phyloP scores from a whole-genome alignment of 2,329 filamentous ascomycete genomes.

The Fusarium sp. region DNA sequence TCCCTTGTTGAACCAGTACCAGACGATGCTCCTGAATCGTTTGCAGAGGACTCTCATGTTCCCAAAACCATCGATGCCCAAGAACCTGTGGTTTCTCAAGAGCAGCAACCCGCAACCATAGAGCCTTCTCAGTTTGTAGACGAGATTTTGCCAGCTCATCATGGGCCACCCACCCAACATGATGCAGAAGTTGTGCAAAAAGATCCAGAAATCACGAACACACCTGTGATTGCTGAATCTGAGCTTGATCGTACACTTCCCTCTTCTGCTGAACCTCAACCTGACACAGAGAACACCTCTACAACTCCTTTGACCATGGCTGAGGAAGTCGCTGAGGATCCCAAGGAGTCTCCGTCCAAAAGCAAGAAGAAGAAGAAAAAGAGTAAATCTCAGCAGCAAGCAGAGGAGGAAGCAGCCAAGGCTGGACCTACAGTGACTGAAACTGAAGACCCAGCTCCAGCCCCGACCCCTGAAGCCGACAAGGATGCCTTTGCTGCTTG shows the following conservation, averaged over 20 bases:
- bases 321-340: constrained; percentile 14
- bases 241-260: constrained; percentile 13
- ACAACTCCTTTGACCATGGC: constrained; percentile 10
- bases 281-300: constrained; percentile 26
- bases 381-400: constrained; percentile 29
- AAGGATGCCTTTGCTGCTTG: constrained; percentile 39
- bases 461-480: constrained; percentile 13
- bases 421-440: constrained; percentile 6
- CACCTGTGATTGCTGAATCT: constrained; percentile 17
- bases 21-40: not conserved
- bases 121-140: constrained; percentile 9
- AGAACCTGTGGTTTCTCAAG: constrained; percentile 7
- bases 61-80: not conserved
- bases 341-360: constrained; percentile 27
- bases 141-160: not conserved
- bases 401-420: constrained; percentile 15
- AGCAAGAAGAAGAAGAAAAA: constrained; percentile 49
- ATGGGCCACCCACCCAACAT: constrained; percentile 1
- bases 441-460: not conserved
- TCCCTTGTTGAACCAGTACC: not conserved
- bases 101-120: not conserved
- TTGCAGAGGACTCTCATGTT: not conserved
- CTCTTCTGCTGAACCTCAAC: not conserved
- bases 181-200: constrained; percentile 2
- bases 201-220: not conserved